A percentile compares a stretch with the other conserved stretches of the same genome.
phyloP scores from a whole-genome alignment of 2,329 filamentous ascomycete species.

The Sordariomycetes sp. region DNA sequence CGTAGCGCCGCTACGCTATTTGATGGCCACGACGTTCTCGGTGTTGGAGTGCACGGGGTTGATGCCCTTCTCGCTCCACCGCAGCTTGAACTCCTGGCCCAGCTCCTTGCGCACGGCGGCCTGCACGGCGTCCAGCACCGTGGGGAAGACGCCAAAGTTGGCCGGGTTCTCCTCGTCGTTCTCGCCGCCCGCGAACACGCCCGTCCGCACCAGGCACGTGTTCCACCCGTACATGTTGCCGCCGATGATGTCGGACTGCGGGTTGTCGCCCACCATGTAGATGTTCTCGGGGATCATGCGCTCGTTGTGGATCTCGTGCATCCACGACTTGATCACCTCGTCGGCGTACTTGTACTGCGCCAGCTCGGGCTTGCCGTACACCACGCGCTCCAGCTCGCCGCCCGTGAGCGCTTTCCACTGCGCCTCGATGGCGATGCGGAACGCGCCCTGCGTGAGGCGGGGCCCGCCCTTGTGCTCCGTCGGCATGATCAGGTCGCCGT shows the following conservation, averaged over 20 bases:
- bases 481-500: conserved; percentile 84
- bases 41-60: conserved; percentile 47
- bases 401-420: conserved; percentile 66
- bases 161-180: conserved; percentile 71
- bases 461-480: conserved; percentile 74
- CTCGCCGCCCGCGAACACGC: conserved; percentile 66
- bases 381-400: conserved; percentile 48
- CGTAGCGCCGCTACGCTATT: not conserved
- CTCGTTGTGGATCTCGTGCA: conserved; percentile 59
- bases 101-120: conserved; percentile 50
- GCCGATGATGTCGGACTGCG: conserved; percentile 81
- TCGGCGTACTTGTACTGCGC: conserved; percentile 81
- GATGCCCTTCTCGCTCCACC: conserved; percentile 58
- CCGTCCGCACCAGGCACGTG: conserved; percentile 66
- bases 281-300: conserved; percentile 56
- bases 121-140: conserved; percentile 64
- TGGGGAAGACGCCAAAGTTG: conserved; percentile 65
- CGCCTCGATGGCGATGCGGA: conserved; percentile 70
- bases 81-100: conserved; percentile 63
- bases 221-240: conserved; percentile 83
- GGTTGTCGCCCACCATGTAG: conserved; percentile 92
- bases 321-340: conserved; percentile 60
- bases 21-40: not conserved
- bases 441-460: conserved; percentile 84
- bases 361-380: conserved; percentile 75